These are phyloP conservation scores for Alternaria rosae DNA, from an alignment of 2,329 filamentous ascomycete species.

Conservation along the genomic window DNA sequence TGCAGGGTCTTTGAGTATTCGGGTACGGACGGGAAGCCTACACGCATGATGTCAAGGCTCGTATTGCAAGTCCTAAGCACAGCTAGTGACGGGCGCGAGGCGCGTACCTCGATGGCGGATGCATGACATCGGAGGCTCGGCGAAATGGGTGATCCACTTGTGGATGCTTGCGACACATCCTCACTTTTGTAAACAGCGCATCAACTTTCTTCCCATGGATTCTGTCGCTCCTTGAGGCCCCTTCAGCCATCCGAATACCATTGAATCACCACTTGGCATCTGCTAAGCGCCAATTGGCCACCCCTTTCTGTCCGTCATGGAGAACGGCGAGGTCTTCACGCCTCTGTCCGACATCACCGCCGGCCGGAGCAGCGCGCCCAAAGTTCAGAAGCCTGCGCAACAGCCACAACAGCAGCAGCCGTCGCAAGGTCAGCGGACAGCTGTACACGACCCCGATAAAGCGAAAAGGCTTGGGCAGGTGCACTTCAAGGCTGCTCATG, in stretches of 20 bases:
- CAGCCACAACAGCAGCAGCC: conserved; percentile 30
- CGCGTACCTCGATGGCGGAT: conserved; percentile 26
- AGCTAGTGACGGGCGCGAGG: neutral
- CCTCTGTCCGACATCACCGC: conserved; percentile 49
- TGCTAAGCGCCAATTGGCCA: neutral
- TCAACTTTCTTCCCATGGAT: conserved; percentile 23
- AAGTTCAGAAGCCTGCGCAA: conserved; percentile 23
- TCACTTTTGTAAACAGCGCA: conserved; percentile 17
- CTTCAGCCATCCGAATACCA: conserved; percentile 5
- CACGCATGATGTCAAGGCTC: neutral
- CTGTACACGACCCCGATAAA: conserved; percentile 24
- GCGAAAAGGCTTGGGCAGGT: conserved; percentile 54
- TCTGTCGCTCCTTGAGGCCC: conserved; percentile 29
- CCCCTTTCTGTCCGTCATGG: conserved; percentile 36
- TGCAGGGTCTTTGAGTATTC: neutral
- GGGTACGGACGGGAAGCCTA: neutral
- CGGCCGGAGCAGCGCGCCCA: conserved; percentile 42
- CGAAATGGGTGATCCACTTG: conserved; percentile 26
- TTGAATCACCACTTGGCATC: conserved; percentile 1
- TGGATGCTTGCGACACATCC: conserved; percentile 15
- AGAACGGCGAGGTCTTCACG: conserved; percentile 47
- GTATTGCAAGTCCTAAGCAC: neutral
- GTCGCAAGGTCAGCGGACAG: conserved; percentile 9
- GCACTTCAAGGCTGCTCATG: conserved; percentile 62
- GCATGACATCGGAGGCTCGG: conserved; percentile 30